Evolutionary conservation across 306 rosid species (phyloP), one percentile per base, ranked within the genome.

Genomic region (Elaeagnus macrophylla): DNA sequence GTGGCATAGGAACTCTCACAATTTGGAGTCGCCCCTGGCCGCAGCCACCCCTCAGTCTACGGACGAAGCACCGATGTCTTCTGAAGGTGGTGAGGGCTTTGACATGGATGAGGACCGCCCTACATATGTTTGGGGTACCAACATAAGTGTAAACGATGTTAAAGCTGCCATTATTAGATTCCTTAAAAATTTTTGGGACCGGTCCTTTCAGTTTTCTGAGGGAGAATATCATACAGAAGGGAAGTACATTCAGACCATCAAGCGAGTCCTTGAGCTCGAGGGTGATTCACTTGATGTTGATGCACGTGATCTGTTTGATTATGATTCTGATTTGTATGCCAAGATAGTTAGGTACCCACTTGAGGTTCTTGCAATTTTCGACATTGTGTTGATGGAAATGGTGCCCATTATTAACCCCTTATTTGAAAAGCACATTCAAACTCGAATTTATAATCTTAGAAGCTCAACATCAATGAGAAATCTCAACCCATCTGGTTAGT

Each of bases 261-360:
- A 73, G 48, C 42, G 66, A 25, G 85, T 87, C 44, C 72, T 91
- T 61, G 99, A 91, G 51, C 12, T 75, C 1, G 96, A 91, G 54
- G 96, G 88, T 0, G 96, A 84, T 16, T 84, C 93, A 3, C 77
- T 91, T 0, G 87, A 87, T 35, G 96, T 91, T 10, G 71, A 91
- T 67, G 96, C 99, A 0, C 82, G 57, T 13, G 86, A 91, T 37
- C 89, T 91, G 70, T 84, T 87, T 61, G 91, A 75, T 69, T 90
- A 91, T 36, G 99, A 91, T 64, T 74, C 89, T 0, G 96, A 91
- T 65, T 75, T 91, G 77, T 91, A 91, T 44, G 79, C 85, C 9
- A 91, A 91, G 81, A 82, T 91, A 96, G 93, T 84, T 5, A 77
- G 99, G 54, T 91, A 82, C 32, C 96, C 99, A 1, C 96, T 91